phyloP scores from a whole-genome alignment of 106 monocot species.

The Dioscorea alata region DNA sequence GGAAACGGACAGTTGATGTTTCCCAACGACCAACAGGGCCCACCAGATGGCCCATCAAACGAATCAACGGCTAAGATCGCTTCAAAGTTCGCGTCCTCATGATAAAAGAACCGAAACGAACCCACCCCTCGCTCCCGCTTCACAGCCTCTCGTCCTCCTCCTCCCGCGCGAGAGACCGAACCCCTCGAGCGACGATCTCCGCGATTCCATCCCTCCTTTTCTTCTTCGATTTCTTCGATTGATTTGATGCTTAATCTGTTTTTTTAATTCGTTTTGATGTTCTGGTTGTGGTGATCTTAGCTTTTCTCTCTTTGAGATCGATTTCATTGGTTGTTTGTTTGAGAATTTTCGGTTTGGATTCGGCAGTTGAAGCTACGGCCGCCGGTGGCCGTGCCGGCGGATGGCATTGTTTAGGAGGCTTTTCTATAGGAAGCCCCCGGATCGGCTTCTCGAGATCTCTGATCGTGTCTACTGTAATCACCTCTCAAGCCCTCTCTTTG shows the following conservation, averaged over 20 bases:
- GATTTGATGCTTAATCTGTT: neutral
- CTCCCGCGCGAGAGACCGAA: neutral
- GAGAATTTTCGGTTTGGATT: conserved; percentile 11
- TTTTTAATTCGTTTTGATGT: neutral
- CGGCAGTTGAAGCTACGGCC: conserved; percentile 25
- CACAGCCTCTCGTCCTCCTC: neutral
- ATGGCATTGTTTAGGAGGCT: conserved; percentile 97
- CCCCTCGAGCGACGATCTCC: neutral
- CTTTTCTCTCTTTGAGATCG: no score
- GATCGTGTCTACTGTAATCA: conserved; percentile 82
- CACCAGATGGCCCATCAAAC: no score
- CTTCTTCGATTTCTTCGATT: neutral
- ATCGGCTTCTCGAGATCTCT: conserved; percentile 88
- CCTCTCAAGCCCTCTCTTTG: neutral
- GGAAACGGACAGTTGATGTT: neutral
- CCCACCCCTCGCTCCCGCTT: no score
- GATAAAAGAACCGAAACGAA: no score
- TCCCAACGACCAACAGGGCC: neutral
- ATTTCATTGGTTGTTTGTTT: neutral
- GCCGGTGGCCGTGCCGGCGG: conserved; percentile 50
- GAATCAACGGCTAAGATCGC: neutral
- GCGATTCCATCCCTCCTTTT: neutral
- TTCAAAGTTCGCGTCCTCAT: neutral
- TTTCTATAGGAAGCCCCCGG: conserved; percentile 91
- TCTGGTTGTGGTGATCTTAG: no score